phyloP scores from a whole-genome alignment of 2,329 filamentous ascomycete genomes.

The Fusarium protoensiforme region DNA sequence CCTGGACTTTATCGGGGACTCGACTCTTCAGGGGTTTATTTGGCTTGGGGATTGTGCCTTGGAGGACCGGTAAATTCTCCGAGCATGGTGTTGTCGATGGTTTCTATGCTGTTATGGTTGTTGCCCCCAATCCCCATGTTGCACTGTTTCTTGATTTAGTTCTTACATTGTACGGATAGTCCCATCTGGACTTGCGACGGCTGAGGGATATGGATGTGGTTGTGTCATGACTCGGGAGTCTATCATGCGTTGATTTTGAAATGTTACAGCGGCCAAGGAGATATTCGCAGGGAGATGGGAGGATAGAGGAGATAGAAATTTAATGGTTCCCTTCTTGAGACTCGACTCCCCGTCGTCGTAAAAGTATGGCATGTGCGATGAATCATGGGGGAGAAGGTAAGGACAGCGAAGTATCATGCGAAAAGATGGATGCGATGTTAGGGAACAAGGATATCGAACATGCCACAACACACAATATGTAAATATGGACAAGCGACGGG shows the following conservation, averaged over 20 bases:
- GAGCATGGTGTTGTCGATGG: neutral
- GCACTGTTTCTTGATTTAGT: slow-evolving; percentile 14
- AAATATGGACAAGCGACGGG: neutral
- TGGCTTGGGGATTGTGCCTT: neutral
- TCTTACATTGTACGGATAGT: slow-evolving; percentile 14
- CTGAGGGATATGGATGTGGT: neutral
- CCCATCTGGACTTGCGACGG: neutral
- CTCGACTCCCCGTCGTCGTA: neutral
- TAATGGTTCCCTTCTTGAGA: slow-evolving; percentile 4
- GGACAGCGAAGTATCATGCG: neutral
- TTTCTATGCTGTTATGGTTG: slow-evolving; percentile 2
- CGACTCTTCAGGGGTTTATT: neutral
- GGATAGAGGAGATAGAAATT: slow-evolving; percentile 19
- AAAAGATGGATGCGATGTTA: neutral
- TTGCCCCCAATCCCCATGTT: slow-evolving; percentile 10
- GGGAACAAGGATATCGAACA: neutral
- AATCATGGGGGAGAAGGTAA: neutral
- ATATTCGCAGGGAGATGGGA: neutral
- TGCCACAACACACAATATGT: neutral
- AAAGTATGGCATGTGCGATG: neutral
- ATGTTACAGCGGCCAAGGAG: neutral
- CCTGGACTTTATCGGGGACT: neutral
- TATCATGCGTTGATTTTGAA: neutral
- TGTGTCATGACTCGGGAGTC: neutral
- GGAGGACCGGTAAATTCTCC: neutral